Percentiles rank a stretch among this genome's conserved stretches.
Conservation (phyloP, 108 stramenopile species). For the Aurantiochytrium sp. region DNA sequence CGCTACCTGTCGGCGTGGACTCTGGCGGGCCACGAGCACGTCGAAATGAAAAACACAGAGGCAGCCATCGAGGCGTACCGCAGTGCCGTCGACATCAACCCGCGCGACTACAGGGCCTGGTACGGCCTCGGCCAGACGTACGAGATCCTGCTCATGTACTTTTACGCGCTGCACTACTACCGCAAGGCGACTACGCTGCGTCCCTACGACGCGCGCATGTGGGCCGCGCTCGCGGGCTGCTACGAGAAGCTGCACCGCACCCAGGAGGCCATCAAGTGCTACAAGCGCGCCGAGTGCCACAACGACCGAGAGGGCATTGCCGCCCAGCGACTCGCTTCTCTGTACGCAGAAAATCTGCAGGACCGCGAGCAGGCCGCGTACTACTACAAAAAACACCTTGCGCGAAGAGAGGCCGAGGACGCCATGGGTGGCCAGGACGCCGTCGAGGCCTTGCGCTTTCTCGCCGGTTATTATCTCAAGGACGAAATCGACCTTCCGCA, state of each 20-base stretch:
- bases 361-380: slow-evolving; percentile 78
- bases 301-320: slow-evolving; percentile 88
- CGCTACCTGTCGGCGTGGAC: slow-evolving; percentile 90
- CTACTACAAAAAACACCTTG: slow-evolving; percentile 80
- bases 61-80: slow-evolving; percentile 96
- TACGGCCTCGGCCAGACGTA: slow-evolving; percentile 98
- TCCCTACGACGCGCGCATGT: slow-evolving; percentile 96
- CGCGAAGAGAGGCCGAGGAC: slow-evolving; percentile 28
- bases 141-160: slow-evolving; percentile 88
- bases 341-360: slow-evolving; percentile 71
- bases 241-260: slow-evolving; percentile 62
- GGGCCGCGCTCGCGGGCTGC: slow-evolving; percentile 89
- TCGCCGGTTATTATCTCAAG: slow-evolving; percentile 72
- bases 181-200: slow-evolving; percentile 83
- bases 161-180: slow-evolving; percentile 92
- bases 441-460: slow-evolving; percentile 77
- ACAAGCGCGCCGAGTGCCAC: slow-evolving; percentile 77
- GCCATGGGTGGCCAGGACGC: slow-evolving; percentile 66
- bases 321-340: slow-evolving; percentile 77
- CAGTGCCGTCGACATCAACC: slow-evolving; percentile 84
- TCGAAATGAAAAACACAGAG: slow-evolving; percentile 91
- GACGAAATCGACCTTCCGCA: slow-evolving; percentile 68
- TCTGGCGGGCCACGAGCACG: slow-evolving; percentile 92
- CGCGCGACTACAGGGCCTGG: slow-evolving; percentile 89
- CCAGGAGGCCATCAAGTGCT: slow-evolving; percentile 77